Base-by-base conservation (phyloP, 2,329 filamentous ascomycete genomes). In the Leptographium galeiforme region DNA sequence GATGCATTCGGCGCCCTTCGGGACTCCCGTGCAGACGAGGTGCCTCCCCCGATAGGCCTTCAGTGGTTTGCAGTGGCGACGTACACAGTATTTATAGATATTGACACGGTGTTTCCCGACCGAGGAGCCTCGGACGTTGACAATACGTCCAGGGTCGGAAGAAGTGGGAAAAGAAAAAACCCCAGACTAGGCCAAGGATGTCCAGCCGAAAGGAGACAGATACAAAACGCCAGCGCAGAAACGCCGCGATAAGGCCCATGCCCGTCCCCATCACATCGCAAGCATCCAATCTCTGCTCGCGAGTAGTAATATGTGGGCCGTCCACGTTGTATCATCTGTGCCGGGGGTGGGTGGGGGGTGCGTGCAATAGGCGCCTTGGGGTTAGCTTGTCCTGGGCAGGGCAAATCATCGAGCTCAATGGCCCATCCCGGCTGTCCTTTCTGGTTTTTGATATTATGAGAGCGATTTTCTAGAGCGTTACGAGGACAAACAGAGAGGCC, bases 241-340 rank as follows among this genome's bases (percentile, higher is more conserved):
- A 38, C 34, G 36, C 36, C 34, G 34, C 36, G 48, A 50, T 50
- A 50, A 43, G 38, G 48, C 48, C n/a, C 48, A 30, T 32, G 38
- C 49, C n/a, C 16, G 30, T 8, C 11, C 34, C 47, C 36, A 49
- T 12, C 33, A 49, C 34, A 48, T 18, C 45, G 45, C 32, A 34
- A 48, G 45, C 45, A 19, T 53, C 51, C 51, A 53, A 53, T 53
- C 51, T 36, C 39, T 41, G 30, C 30, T 34, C 30, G 38, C 12
- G 34, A 48, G 51, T 38, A 53, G 51, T 49, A 53, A 53, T 49
- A 38, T 16, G 51, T 53, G 51, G 51, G 30, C 11, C 49, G 18
- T n/a, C 13, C 36, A n/a, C 19, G 14, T 32, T 13, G 11, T 44
- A 12, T 44, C 16, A 13, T 36, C 30, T 16, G 45, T 14, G 30